phyloP scores from a whole-genome alignment of 2,329 filamentous ascomycete species.

The Stenocarpella maydis region DNA sequence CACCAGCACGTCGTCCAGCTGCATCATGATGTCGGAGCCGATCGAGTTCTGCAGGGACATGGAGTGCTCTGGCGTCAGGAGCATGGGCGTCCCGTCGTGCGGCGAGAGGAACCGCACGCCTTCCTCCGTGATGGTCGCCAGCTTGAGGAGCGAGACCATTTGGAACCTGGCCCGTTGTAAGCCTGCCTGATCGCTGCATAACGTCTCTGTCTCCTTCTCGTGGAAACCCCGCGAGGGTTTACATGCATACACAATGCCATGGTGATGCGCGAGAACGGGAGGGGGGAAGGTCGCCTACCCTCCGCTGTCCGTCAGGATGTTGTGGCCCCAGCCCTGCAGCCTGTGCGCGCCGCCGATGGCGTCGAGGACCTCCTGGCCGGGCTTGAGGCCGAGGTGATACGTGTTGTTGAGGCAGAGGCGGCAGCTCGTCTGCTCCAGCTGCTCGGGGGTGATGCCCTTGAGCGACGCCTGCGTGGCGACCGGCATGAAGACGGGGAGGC shows the following conservation, averaged over 20 bases:
- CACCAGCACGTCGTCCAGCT: constrained; percentile 96
- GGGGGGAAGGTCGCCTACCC: constrained; percentile 56
- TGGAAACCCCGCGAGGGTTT: not conserved
- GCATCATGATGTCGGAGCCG: constrained; percentile 99
- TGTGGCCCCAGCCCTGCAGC: constrained; percentile 93
- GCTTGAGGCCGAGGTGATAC: constrained; percentile 94
- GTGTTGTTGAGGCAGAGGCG: constrained; percentile 96
- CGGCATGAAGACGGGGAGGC: constrained; percentile 96
- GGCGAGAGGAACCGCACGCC: constrained; percentile 96
- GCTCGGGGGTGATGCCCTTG: constrained; percentile 92
- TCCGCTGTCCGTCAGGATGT: constrained; percentile 86
- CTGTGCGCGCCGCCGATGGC: constrained; percentile 91
- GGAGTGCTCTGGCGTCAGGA: constrained; percentile 96
- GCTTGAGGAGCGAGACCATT: constrained; percentile 95
- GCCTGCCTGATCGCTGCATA: not conserved
- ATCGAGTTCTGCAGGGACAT: constrained; percentile 97
- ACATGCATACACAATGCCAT: not conserved
- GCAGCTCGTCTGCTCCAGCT: constrained; percentile 89
- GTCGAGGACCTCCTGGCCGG: constrained; percentile 88
- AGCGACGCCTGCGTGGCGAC: constrained; percentile 96
- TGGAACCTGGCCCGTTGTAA: constrained; percentile 74
- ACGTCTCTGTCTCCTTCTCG: not conserved
- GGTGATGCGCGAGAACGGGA: not conserved
- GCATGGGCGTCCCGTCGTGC: constrained; percentile 94
- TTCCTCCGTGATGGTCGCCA: constrained; percentile 94